Percentiles rank a stretch among this genome's conserved stretches.
Conservation (phyloP, 202 grass and related monocot genomes). For the Setaria viridis region DNA sequence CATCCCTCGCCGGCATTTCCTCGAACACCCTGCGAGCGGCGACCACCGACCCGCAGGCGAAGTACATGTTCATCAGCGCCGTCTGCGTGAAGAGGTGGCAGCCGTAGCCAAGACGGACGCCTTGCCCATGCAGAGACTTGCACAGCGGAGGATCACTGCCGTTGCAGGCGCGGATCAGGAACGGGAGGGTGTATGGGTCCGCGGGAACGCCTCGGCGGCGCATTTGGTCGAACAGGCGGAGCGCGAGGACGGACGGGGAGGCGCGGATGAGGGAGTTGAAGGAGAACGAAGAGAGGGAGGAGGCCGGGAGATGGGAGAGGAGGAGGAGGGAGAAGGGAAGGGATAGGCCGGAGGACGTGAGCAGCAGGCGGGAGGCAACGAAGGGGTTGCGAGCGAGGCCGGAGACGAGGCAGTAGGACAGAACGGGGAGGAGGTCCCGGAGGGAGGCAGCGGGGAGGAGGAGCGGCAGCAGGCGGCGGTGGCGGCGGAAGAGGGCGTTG, state of each 20-base stretch:
- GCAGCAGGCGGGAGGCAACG: constrained; percentile 63
- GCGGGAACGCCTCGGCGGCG: constrained; percentile 42
- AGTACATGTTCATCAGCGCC: constrained; percentile 49
- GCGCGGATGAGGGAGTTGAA: constrained; percentile 77
- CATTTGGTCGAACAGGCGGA: constrained; percentile 68
- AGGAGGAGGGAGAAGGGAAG: constrained; percentile 50
- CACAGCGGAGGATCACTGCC: constrained; percentile 22
- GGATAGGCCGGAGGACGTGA: constrained; percentile 38
- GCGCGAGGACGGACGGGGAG: constrained; percentile 35
- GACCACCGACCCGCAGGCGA: neutral
- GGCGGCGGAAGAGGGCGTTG: constrained; percentile 62
- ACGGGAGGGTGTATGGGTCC: constrained; percentile 66
- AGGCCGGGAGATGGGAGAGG: constrained; percentile 45
- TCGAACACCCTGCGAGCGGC: constrained; percentile 53
- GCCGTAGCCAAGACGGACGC: constrained; percentile 43
- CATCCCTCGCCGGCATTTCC: constrained; percentile 57
- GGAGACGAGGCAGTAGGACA: constrained; percentile 68
- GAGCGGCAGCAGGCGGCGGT: constrained; percentile 50
- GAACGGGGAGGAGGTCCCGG: constrained; percentile 39
- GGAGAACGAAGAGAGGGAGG: constrained; percentile 52
- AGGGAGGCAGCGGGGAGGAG: constrained; percentile 17
- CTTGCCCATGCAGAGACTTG: constrained; percentile 42
- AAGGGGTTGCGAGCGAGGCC: constrained; percentile 66
- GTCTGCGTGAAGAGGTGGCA: constrained; percentile 57
- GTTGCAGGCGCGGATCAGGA: constrained; percentile 65